Evolutionary conservation across 2,329 filamentous ascomycete species (phyloP).

Genomic region (Chaetomium strumarium): DNA sequence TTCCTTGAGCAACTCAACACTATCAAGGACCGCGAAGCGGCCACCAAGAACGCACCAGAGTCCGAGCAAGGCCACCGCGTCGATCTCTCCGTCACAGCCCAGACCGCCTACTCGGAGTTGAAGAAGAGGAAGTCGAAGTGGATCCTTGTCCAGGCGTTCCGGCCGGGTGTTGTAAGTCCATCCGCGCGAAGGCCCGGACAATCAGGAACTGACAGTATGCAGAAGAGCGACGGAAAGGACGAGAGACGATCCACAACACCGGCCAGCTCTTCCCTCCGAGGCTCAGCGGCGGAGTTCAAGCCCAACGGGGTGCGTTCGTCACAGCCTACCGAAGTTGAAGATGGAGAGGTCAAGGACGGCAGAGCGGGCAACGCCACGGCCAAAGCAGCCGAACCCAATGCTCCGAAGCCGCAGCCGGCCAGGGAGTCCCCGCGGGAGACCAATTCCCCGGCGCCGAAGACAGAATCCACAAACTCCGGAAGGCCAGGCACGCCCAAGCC

Average conservation of each 20-base stretch:
- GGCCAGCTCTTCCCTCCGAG: constrained; percentile 42
- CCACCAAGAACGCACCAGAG: constrained; percentile 38
- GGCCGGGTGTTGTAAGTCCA: constrained; percentile 53
- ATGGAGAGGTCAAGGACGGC: constrained; percentile 65
- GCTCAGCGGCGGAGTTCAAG: constrained; percentile 60
- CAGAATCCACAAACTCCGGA: constrained; percentile 15
- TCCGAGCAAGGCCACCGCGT: constrained; percentile 54
- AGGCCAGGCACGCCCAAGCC: constrained; percentile 28
- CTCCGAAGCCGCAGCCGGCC: constrained; percentile 16
- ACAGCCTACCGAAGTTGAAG: constrained; percentile 52
- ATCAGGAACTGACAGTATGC: constrained; percentile 31
- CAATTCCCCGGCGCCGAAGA: constrained; percentile 11
- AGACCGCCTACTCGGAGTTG: constrained; percentile 64
- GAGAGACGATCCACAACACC: constrained; percentile 30
- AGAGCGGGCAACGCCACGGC: constrained; percentile 30
- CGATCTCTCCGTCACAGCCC: constrained; percentile 70
- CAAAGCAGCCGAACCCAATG: constrained; percentile 20
- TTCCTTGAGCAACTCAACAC: constrained; percentile 58
- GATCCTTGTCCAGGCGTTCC: constrained; percentile 70
- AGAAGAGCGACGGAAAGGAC: constrained; percentile 37
- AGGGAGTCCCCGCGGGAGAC: constrained; percentile 24
- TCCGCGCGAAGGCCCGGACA: neutral
- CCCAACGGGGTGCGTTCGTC: constrained; percentile 32
- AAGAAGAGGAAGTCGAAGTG: constrained; percentile 61
- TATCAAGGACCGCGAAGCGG: constrained; percentile 57